Conservation (phyloP, 2,329 filamentous ascomycete species). For the Aschersonia sp. region DNA sequence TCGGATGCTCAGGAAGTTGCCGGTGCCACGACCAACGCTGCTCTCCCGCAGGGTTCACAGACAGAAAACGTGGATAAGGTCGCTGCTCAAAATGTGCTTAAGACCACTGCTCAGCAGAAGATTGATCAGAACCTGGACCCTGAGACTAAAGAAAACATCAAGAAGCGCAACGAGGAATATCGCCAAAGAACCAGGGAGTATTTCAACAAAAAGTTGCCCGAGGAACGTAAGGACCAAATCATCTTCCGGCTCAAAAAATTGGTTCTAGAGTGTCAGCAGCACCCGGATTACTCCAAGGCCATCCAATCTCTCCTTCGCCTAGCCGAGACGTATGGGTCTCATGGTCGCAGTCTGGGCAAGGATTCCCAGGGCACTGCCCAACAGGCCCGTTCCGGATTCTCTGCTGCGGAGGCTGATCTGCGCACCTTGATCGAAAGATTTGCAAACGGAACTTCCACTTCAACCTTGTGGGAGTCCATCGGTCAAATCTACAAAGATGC, state of each 20-base stretch:
- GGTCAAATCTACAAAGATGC: conserved; percentile 77
- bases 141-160: conserved; percentile 39
- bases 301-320: conserved; percentile 74
- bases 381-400: conserved; percentile 54
- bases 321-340: conserved; percentile 71
- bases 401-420: conserved; percentile 59
- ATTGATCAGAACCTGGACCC: conserved; percentile 50
- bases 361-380: conserved; percentile 56
- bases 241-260: conserved; percentile 94
- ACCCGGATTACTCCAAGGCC: conserved; percentile 86
- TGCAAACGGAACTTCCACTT: conserved; percentile 81
- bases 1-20: conserved; percentile 48
- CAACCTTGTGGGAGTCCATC: conserved; percentile 75
- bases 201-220: conserved; percentile 70
- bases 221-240: conserved; percentile 84
- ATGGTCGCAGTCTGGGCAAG: conserved; percentile 50
- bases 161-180: conserved; percentile 27
- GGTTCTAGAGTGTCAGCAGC: conserved; percentile 89
- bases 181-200: conserved; percentile 51
- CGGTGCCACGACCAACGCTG: conserved; percentile 41
- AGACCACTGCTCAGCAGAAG: conserved; percentile 37
- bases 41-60: conserved; percentile 27
- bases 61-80: conserved; percentile 34
- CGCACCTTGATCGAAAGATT: conserved; percentile 85
- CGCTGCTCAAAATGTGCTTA: conserved; percentile 17